Evolutionary conservation across 2,329 filamentous ascomycete species (phyloP).

Genomic region (Polychaeton citri): DNA sequence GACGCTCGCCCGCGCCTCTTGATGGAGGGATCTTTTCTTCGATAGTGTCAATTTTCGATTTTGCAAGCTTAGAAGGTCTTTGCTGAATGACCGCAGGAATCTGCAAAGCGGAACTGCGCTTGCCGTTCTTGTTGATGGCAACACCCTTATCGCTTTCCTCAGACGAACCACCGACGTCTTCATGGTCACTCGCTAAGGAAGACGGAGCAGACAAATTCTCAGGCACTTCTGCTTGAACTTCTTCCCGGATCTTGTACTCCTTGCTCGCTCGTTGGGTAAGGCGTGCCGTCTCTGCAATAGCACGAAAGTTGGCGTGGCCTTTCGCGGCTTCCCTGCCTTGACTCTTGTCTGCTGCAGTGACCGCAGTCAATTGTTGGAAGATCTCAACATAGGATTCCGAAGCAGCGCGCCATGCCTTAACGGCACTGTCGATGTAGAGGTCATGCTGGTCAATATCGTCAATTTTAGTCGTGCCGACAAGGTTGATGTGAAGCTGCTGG

Average conservation of each 20-base stretch:
- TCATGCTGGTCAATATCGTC: conserved; percentile 10
- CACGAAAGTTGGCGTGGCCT: conserved; percentile 12
- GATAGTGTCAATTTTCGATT: no score
- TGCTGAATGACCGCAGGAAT: no score
- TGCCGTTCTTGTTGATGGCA: no score
- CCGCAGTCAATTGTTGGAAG: conserved; percentile 13
- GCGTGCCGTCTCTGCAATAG: conserved; percentile 10
- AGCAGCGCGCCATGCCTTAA: conserved; percentile 16
- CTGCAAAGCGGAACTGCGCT: no score
- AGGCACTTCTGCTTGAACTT: neutral
- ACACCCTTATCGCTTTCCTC: neutral
- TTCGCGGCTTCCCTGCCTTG: conserved; percentile 10
- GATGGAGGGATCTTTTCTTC: no score
- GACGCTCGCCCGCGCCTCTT: no score
- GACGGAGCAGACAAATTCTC: neutral
- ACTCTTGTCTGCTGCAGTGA: conserved; percentile 13
- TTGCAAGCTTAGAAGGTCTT: no score
- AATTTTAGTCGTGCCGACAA: conserved; percentile 7
- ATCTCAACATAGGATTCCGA: conserved; percentile 14
- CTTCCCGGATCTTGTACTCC: neutral
- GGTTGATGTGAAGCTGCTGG: conserved; percentile 17
- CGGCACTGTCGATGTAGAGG: conserved; percentile 13
- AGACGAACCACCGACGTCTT: no score
- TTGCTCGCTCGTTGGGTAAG: neutral
- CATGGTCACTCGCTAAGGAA: no score